Percentiles rank a stretch among this genome's conserved stretches.
These are phyloP conservation scores for Psilocybe sp. DNA, from an alignment of 768 basidiomycete species.

Conservation along the genomic window DNA sequence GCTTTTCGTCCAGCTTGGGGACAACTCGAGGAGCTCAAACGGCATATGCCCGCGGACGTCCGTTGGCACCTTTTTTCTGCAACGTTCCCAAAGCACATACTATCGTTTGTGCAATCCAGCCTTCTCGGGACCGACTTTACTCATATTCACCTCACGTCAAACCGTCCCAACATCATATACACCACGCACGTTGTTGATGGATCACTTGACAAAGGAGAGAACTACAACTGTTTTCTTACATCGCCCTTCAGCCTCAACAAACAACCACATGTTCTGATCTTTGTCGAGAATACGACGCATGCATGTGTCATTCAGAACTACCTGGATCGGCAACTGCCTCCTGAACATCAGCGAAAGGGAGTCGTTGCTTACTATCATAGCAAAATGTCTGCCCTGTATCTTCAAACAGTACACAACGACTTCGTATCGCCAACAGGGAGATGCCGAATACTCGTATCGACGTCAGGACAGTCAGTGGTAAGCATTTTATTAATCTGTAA, in stretches of 20 bases:
- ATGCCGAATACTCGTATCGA: constrained; percentile 13
- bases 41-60: constrained; percentile 5
- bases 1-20: constrained; percentile 24
- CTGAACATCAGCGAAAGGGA: not conserved
- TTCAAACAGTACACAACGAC: constrained; percentile 14
- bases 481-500: constrained; percentile 2
- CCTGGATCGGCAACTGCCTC: constrained; percentile 11
- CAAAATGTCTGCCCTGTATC: constrained; percentile 23
- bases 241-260: not conserved
- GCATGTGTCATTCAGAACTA: constrained; percentile 2
- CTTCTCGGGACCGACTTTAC: constrained; percentile 8
- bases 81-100: constrained; percentile 21
- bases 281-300: constrained; percentile 8
- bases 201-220: constrained; percentile 5
- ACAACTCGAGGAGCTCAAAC: constrained; percentile 10
- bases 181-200: constrained; percentile 14
- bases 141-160: constrained; percentile 9
- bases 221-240: constrained; percentile 10
- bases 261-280: constrained; percentile 8
- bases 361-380: constrained; percentile 24
- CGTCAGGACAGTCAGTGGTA: constrained; percentile 12
- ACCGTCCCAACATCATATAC: constrained; percentile 12
- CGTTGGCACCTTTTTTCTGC: constrained; percentile 16
- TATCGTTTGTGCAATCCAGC: constrained; percentile 9
- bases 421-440: constrained; percentile 10